Base-by-base conservation (phyloP, 306 rosid species). In the Malus sylvestris region DNA sequence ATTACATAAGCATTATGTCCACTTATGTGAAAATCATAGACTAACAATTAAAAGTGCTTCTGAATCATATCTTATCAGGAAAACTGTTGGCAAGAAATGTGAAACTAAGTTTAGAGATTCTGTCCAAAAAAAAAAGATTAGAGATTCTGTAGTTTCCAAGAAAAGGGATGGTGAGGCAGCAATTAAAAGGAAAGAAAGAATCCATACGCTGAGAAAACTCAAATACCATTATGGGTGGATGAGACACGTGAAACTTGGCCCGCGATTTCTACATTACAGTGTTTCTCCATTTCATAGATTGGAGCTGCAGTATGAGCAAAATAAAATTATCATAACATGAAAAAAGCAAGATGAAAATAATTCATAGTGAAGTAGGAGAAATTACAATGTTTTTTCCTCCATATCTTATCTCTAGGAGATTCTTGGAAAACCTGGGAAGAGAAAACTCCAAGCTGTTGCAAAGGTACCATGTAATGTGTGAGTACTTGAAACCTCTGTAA, bases 351-450 rank as follows among this genome's bases (percentile, higher is more conserved):
- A 62, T 62, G 62, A n/a, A 71, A 65, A 44, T 10, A 78, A 42
- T 78, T 67, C 51, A 78, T 29, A 73, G 89, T 35, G 52, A 78
- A 80, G 80, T 44, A 51, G 67, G 65, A 53, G 75, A 75, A 78
- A 68, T 89, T 92, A 95, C 99, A 95, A 49, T 87, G 91, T 32
- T 89, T 95, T 84, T 89, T 88, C 82, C 86, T 95, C 99, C 97
- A 87, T 74, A 86, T 86, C 78, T 87, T 90, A 76, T 95, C 93
- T 57, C 91, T 88, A 1, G 97, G 90, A 82, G 97, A 90, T 57
- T 95, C 99, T 87, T 89, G 99, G 89, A 95, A 89, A 84, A 95
- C 92, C 84, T 92, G 99, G 81, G 99, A 95, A 78, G 99, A 95
- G 91, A 95, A 95, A 83, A 91, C 93, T 85, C 99, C 98, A 84